phyloP scores from a whole-genome alignment of 2,329 filamentous ascomycete species.

The Penicillium sp. region DNA sequence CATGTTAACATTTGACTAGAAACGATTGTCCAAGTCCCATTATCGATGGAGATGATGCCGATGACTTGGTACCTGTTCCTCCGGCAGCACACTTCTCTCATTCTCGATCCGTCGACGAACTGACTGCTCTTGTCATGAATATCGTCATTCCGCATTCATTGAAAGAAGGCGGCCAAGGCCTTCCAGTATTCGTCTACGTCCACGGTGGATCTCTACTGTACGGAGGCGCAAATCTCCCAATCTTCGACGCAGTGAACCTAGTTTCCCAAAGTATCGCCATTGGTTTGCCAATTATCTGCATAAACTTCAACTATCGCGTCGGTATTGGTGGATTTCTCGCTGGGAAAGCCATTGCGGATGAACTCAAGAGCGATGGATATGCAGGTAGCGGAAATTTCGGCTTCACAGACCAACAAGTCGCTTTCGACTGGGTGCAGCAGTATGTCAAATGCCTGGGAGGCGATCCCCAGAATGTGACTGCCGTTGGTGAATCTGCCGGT shows the following conservation, averaged over 20 bases:
- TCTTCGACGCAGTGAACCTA: slow-evolving; percentile 27
- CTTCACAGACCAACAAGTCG: slow-evolving; percentile 35
- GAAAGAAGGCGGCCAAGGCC: not conserved
- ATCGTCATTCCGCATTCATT: slow-evolving; percentile 19
- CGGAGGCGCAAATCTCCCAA: slow-evolving; percentile 26
- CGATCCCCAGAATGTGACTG: slow-evolving; percentile 32
- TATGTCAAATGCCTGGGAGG: slow-evolving; percentile 37
- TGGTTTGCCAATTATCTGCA: slow-evolving; percentile 19
- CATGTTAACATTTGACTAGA: slow-evolving; percentile 1
- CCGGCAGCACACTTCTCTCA: slow-evolving; percentile 17
- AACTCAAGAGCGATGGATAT: slow-evolving; percentile 21
- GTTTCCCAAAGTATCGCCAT: slow-evolving; percentile 26
- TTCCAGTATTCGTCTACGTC: slow-evolving; percentile 28
- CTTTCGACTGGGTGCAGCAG: slow-evolving; percentile 36
- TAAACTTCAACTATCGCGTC: slow-evolving; percentile 31
- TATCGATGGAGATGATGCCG: slow-evolving; percentile 19
- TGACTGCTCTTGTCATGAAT: slow-evolving; percentile 26
- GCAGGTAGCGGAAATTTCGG: slow-evolving; percentile 40
- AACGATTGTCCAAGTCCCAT: slow-evolving; percentile 24
- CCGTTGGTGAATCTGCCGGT: slow-evolving; percentile 30
- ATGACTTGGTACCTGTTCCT: slow-evolving; percentile 26
- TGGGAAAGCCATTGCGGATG: slow-evolving; percentile 11
- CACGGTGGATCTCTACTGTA: slow-evolving; percentile 30
- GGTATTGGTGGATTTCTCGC: slow-evolving; percentile 28
- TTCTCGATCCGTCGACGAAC: slow-evolving; percentile 15